These are phyloP conservation scores for Posidonia australis DNA, from an alignment of 106 monocot species.

Conservation along the genomic window DNA sequence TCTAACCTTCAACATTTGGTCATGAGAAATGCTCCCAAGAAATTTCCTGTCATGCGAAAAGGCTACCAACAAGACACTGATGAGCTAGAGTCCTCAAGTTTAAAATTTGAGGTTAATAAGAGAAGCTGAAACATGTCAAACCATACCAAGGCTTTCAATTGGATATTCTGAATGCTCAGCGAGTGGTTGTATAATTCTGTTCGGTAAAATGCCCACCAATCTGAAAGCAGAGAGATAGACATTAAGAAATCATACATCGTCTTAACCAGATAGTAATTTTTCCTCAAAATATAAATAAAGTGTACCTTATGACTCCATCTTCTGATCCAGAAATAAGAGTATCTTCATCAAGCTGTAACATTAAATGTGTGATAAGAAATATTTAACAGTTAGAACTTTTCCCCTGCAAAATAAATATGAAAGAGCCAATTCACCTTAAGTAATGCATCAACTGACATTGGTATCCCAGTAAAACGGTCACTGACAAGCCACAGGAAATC, in stretches of 20 bases:
- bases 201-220: constrained; percentile 82
- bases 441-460: constrained; percentile 66
- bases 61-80: constrained; percentile 34
- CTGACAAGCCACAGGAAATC: constrained; percentile 23
- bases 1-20: constrained; percentile 81
- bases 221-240: constrained; percentile 16
- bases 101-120: neutral
- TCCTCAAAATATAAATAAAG: constrained; percentile 1
- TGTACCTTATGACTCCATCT: constrained; percentile 85
- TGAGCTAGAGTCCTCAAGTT: constrained; percentile 1
- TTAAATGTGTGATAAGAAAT: neutral
- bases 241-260: neutral
- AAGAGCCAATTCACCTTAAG: constrained; percentile 48
- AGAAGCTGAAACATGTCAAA: neutral
- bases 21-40: constrained; percentile 95
- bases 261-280: neutral
- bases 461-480: constrained; percentile 79
- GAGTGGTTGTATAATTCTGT: constrained; percentile 74
- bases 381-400: neutral
- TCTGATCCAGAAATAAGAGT: constrained; percentile 85
- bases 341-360: constrained; percentile 78
- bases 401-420: neutral
- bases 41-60: constrained; percentile 79
- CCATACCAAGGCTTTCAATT: constrained; percentile 74
- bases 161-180: constrained; percentile 93